Evolutionary conservation across 805 yeast species (phyloP).

Genomic region (Schwanniomyces vanrijiae): DNA sequence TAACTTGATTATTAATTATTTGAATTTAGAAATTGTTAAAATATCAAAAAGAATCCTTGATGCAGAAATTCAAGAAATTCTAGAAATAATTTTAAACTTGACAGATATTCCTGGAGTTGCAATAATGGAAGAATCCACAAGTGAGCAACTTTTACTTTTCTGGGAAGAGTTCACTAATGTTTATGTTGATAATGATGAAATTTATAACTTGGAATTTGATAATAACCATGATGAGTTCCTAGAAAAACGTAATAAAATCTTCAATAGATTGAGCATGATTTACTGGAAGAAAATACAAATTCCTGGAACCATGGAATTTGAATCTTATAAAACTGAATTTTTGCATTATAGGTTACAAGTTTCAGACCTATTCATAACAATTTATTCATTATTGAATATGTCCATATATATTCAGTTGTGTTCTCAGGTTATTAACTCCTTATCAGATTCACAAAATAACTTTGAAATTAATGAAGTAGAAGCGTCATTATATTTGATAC

Average conservation of each 20-base stretch:
- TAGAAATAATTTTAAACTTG: constrained; percentile 50
- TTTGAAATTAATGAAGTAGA: constrained; percentile 49
- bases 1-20: constrained; percentile 43
- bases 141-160: constrained; percentile 54
- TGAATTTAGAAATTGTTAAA: constrained; percentile 47
- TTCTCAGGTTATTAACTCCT: constrained; percentile 27
- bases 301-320: constrained; percentile 29
- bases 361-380: constrained; percentile 71
- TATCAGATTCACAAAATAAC: constrained; percentile 8
- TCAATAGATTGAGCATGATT: constrained; percentile 53
- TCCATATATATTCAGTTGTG: constrained; percentile 48
- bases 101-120: constrained; percentile 61
- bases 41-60: constrained; percentile 41
- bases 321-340: constrained; percentile 53
- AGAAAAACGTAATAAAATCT: constrained; percentile 28
- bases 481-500: constrained; percentile 59
- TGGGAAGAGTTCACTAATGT: constrained; percentile 70
- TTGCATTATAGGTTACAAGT: constrained; percentile 68
- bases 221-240: constrained; percentile 13
- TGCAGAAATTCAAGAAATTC: constrained; percentile 35
- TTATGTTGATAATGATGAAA: constrained; percentile 49
- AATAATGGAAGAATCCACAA: constrained; percentile 55
- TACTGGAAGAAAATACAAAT: constrained; percentile 70
- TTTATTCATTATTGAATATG: constrained; percentile 64
- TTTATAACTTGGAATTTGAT: constrained; percentile 18